Conservation (phyloP, 768 basidiomycete species). For the Termitomyces sp. region DNA sequence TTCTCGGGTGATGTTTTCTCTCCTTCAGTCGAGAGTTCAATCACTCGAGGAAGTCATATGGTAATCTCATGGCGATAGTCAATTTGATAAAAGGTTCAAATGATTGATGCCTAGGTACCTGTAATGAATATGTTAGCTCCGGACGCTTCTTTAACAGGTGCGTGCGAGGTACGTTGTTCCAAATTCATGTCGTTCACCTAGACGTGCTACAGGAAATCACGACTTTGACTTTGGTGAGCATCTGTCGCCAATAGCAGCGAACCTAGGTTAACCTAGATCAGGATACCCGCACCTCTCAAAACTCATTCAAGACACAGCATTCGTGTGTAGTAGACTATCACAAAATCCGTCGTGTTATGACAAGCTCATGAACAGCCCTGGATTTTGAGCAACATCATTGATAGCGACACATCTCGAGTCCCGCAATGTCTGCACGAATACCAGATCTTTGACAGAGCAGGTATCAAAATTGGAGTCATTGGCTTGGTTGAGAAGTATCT, state of each 20-base stretch:
- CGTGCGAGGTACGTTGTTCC: conserved; percentile 17
- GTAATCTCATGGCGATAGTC: conserved; percentile 26
- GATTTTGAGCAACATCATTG: conserved; percentile 85
- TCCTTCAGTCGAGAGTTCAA: conserved; percentile 80
- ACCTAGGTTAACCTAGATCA: conserved; percentile 14
- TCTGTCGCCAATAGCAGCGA: not conserved
- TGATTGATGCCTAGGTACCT: conserved; percentile 51
- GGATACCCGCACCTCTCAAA: conserved; percentile 62
- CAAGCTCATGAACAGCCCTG: conserved; percentile 55
- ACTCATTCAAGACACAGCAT: conserved; percentile 66
- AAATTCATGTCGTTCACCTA: not conserved
- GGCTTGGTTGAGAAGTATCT: conserved; percentile 81
- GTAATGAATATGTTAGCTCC: conserved; percentile 78
- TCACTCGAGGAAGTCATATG: conserved; percentile 91
- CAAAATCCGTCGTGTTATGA: not conserved
- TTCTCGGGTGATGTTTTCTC: conserved; percentile 91
- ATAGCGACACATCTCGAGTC: conserved; percentile 52
- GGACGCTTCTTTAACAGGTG: conserved; percentile 77
- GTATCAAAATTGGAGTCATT: conserved; percentile 71
- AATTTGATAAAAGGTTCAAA: not conserved
- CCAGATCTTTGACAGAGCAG: conserved; percentile 61
- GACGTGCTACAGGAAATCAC: conserved; percentile 65
- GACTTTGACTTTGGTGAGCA: conserved; percentile 81
- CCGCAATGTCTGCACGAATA: conserved; percentile 61
- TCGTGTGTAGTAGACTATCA: conserved; percentile 41